Base-by-base conservation (phyloP, 148 eudicot genomes). In the Talinum fruticosum region DNA sequence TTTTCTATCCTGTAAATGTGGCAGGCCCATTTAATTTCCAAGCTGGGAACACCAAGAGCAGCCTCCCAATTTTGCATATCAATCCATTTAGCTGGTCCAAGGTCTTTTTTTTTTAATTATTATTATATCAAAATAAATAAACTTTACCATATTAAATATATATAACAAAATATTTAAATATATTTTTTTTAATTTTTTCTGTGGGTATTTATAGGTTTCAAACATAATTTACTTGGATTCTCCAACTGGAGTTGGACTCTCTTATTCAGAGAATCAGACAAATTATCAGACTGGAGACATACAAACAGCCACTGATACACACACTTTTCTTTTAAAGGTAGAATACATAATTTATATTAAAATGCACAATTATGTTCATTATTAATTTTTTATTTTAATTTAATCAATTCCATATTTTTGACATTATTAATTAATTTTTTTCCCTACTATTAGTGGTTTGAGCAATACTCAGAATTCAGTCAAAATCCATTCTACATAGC, bases 71-170 rank as follows among this genome's bases (percentile, higher is more conserved):
- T 30, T 79, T 86, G 79, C 81, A 84, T 72, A 83, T 79, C 61
- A 86, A 86, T 84, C 89, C 89, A 67, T 75, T 79, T 78, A 82
- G 87, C 71, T 86, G 89, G 89, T 81, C 89, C 79, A 86, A 86
- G 89, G 89, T 86, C 15, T 73, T 49, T 47, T 19, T n/a, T 2
- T 10, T 4, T 16, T 47, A n/a, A 44, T 53, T 49, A 0, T 49
- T 45, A n/a, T n/a, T 10, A 8, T 41, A 24, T 44, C 66, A 62
- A 23, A 54, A 18, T 18, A 0, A 7, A 10, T 37, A 7, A 71
- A 41, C 16, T 71, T 38, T 41, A 71, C 51, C 45, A 38, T 35
- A 38, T n/a, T 66, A 24, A 18, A 2, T 18, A 12, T 10, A 24
- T 6, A 24, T 38, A 6, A 18, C 2, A 28, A 47, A 72, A 6